phyloP scores from a whole-genome alignment of 2,329 filamentous ascomycete genomes.

The Pseudogymnoascus verrucosus region DNA sequence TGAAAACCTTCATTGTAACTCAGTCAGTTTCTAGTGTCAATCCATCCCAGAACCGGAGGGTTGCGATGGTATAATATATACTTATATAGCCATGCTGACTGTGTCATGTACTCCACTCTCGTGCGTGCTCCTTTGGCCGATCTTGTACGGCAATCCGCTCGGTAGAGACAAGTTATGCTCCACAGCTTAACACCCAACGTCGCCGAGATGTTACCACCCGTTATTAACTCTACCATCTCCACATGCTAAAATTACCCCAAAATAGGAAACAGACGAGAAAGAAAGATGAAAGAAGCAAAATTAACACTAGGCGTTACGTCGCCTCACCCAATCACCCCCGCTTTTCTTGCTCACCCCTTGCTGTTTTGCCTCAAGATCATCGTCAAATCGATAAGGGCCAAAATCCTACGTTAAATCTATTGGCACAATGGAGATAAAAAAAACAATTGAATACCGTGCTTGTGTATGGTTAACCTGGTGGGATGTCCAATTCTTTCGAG shows the following conservation, averaged over 20 bases:
- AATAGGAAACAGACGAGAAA: neutral
- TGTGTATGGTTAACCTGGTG: neutral
- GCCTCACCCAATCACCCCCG: neutral
- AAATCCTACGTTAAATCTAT: neutral
- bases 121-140: neutral
- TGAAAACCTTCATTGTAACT: neutral
- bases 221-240: neutral
- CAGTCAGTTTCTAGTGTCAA: neutral
- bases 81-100: neutral
- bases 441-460: neutral
- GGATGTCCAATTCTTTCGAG: neutral
- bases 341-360: neutral
- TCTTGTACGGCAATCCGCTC: neutral
- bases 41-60: neutral
- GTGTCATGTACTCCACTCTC: neutral
- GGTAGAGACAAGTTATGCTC: neutral
- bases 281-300: neutral
- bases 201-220: neutral
- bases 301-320: neutral
- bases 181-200: neutral
- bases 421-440: neutral
- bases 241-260: neutral
- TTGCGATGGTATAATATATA: neutral
- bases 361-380: neutral
- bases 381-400: neutral